These are phyloP conservation scores for Chenopodium formosanum DNA, from an alignment of 148 eudicot species.

Conservation along the genomic window DNA sequence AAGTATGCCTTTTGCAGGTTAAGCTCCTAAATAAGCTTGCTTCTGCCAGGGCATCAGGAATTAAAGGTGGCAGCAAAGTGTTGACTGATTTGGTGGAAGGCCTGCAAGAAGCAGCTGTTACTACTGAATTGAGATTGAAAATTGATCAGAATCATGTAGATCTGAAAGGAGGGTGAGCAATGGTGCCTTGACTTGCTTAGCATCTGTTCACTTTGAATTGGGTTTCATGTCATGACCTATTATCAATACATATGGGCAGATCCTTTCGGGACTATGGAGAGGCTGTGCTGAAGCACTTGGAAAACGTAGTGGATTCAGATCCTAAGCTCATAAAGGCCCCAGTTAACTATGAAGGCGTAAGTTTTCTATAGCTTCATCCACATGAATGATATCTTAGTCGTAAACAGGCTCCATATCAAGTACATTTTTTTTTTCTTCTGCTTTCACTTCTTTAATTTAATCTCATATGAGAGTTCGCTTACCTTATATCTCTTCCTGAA, in stretches of 20 bases:
- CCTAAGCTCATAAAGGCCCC: conserved; percentile 79
- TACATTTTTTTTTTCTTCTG: no score
- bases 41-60: conserved; percentile 78
- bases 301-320: conserved; percentile 55
- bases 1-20: conserved; percentile 46
- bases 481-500: background rate
- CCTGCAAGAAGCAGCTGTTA: conserved; percentile 72
- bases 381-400: background rate
- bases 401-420: background rate
- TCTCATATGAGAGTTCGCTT: background rate
- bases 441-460: background rate
- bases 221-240: conserved; percentile 16
- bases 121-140: conserved; percentile 82
- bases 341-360: conserved; percentile 95
- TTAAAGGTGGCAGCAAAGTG: conserved; percentile 75
- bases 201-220: conserved; percentile 7
- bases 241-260: conserved; percentile 37
- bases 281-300: conserved; percentile 75
- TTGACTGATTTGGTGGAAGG: conserved; percentile 84
- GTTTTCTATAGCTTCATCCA: conserved; percentile 25
- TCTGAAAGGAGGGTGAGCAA: conserved; percentile 87
- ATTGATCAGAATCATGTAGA: conserved; percentile 78
- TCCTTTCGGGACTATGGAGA: conserved; percentile 93
- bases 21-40: conserved; percentile 95
- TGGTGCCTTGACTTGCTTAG: conserved; percentile 9